Conservation (phyloP, 345 rosid genomes). For the Pugionium dolabratum region DNA sequence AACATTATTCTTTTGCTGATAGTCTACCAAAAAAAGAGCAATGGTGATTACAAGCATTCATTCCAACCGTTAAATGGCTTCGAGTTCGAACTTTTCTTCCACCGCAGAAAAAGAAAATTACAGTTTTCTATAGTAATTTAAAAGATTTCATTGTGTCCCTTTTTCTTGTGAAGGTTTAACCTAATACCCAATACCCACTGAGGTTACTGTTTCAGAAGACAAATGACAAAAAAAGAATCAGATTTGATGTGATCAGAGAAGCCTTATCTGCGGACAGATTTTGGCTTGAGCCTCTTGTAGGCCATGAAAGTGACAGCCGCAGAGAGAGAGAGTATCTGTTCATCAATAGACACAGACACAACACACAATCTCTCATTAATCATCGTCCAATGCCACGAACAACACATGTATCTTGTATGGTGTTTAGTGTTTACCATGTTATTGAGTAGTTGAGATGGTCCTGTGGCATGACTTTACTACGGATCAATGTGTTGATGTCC, state of each 20-base stretch:
- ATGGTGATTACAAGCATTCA: slow-evolving; percentile 7
- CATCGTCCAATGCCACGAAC: background rate
- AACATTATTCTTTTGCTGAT: background rate
- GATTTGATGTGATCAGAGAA: slow-evolving; percentile 19
- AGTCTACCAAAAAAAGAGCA: slow-evolving; percentile 1
- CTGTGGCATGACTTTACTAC: slow-evolving; percentile 95
- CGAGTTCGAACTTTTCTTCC: slow-evolving; percentile 4
- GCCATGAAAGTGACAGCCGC: slow-evolving; percentile 97
- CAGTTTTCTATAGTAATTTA: background rate
- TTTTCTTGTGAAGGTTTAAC: slow-evolving; percentile 1
- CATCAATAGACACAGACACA: slow-evolving; percentile 23
- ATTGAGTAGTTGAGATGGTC: slow-evolving; percentile 91
- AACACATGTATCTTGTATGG: background rate
- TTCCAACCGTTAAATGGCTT: slow-evolving; percentile 12
- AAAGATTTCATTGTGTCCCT: background rate
- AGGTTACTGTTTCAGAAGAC: slow-evolving; percentile 24
- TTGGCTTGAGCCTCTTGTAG: slow-evolving; percentile 66
- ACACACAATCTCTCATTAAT: slow-evolving; percentile 10
- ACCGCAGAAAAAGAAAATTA: background rate
- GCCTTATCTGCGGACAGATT: slow-evolving; percentile 49
- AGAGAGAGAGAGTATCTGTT: slow-evolving; percentile 85
- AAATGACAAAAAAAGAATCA: slow-evolving; percentile 18
- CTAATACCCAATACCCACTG: slow-evolving; percentile 12
- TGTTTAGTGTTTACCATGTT: slow-evolving; percentile 65
- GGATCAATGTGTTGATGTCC: slow-evolving; percentile 75